phyloP scores from a whole-genome alignment of 768 basidiomycete species.

The Pleurotus tuoliensis region DNA sequence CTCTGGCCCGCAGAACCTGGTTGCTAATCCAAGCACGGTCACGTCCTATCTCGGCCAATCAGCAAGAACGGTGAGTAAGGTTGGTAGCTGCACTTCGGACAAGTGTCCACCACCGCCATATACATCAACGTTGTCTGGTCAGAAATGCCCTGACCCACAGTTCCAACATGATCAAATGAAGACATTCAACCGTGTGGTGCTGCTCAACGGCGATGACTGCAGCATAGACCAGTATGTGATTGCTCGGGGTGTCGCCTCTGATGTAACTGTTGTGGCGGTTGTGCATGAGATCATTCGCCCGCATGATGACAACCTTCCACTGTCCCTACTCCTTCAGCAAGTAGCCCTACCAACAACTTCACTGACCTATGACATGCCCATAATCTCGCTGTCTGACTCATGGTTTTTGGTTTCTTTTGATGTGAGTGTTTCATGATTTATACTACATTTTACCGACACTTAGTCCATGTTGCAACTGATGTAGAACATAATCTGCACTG shows the following conservation, averaged over 20 bases:
- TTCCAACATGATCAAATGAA: too few species aligned
- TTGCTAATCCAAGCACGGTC: background rate
- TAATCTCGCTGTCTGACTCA: background rate
- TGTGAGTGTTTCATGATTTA: slow-evolving; percentile 3
- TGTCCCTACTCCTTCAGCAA: too few species aligned
- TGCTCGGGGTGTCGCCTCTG: too few species aligned
- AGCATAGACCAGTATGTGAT: too few species aligned
- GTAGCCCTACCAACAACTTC: background rate
- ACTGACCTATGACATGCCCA: background rate
- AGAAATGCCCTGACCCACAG: too few species aligned
- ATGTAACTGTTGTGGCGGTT: too few species aligned
- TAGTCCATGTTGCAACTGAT: background rate
- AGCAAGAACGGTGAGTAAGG: background rate
- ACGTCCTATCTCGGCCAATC: background rate
- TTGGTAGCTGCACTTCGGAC: background rate
- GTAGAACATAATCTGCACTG: slow-evolving; percentile 20
- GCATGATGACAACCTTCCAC: too few species aligned
- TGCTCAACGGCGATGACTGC: too few species aligned
- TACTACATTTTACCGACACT: background rate
- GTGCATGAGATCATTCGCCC: too few species aligned
- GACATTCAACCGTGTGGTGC: too few species aligned
- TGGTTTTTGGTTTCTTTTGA: slow-evolving; percentile 3
- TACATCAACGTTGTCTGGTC: background rate
- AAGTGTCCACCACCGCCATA: background rate
- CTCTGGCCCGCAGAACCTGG: background rate